phyloP scores from a whole-genome alignment of 1,284 basidiomycete species.

The Flammula alnicola region DNA sequence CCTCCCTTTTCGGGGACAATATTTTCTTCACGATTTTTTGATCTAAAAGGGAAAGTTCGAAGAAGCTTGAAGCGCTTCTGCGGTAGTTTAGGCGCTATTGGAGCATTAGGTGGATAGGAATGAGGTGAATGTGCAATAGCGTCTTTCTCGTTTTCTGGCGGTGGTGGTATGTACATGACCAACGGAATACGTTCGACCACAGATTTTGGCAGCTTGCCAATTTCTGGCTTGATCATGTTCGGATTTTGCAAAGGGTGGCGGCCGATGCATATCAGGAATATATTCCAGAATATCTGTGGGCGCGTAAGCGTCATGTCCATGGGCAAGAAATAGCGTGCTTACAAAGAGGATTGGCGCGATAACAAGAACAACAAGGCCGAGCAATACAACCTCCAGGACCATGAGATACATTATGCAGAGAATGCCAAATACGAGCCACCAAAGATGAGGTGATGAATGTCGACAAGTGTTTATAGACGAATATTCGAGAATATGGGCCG shows the following conservation, averaged over 20 bases:
- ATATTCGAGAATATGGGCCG: constrained; percentile 77
- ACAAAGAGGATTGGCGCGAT: constrained; percentile 78
- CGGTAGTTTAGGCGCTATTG: constrained; percentile 6
- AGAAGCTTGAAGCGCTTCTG: constrained; percentile 53
- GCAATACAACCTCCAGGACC: constrained; percentile 71
- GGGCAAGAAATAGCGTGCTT: constrained; percentile 34
- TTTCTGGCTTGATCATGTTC: constrained; percentile 72
- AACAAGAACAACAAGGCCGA: constrained; percentile 76
- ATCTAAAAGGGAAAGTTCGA: constrained; percentile 35
- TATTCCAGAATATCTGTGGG: constrained; percentile 71
- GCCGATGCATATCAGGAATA: constrained; percentile 75
- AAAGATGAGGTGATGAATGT: constrained; percentile 71
- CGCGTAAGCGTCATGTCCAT: constrained; percentile 12
- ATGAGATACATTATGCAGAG: constrained; percentile 79
- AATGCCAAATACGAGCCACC: constrained; percentile 82
- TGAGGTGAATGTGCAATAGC: constrained; percentile 46
- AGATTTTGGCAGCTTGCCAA: constrained; percentile 70
- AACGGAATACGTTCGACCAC: constrained; percentile 79
- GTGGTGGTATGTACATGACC: constrained; percentile 81
- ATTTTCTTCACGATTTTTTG: constrained; percentile 24
- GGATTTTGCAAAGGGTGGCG: constrained; percentile 77
- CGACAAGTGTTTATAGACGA: constrained; percentile 75
- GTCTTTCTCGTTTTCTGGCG: constrained; percentile 53
- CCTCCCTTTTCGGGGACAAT: constrained; percentile 23
- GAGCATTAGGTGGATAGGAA: constrained; percentile 60